Base-by-base conservation (phyloP, 2,329 filamentous ascomycete species). In the Gaeumannomyces tritici region DNA sequence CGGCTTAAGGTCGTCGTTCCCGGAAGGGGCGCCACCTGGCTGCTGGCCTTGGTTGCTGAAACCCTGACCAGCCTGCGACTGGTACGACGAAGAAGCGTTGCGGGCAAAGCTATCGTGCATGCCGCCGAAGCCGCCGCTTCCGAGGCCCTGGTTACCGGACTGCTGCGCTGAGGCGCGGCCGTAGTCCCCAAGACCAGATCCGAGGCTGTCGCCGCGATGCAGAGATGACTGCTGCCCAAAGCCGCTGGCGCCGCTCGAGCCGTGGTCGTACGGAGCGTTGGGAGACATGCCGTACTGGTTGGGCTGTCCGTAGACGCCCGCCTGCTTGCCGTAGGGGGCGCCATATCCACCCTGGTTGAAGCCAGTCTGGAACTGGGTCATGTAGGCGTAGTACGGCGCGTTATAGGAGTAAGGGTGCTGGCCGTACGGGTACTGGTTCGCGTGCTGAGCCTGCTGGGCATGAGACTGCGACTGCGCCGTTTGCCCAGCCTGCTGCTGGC, bases 371-470 rank as follows among this genome's bases (percentile, higher is more conserved):
- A 64, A 68, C 64, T 80, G 83, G 73, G 71, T 73, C 75, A 81
- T 77, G 69, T 87, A 88, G 63, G 83, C 79, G 64, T 81, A 77
- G 68, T 88, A 88, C 72, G 86, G 87, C 1, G 84, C 84, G 73
- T 81, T 86, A 67, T 76, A 78, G 69, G 82, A 87, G 74, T 88
- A 88, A 1, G 83, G 83, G 68, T 85, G 83, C 28, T 59, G 57
- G 68, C 73, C 79, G 67, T 80, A 80, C 55, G 79, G 78, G 69
- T 83, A 84, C 61, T 73, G 73, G 65, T 77, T 72, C 55, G 68
- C 71, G 35, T 67, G 64, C 42, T 63, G 72, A 63, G 74, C 71
- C 68, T 77, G 75, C 68, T 72, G 69, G 60, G 73, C 73, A 64
- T 77, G 75, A 58, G 71, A 67, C 62, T 74, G 74, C 2, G 74